A percentile compares a stretch with the other conserved stretches of the same genome.
Evolutionary conservation across 2,329 filamentous ascomycete species (phyloP).

Genomic region (Aspergillus luchuensis): DNA sequence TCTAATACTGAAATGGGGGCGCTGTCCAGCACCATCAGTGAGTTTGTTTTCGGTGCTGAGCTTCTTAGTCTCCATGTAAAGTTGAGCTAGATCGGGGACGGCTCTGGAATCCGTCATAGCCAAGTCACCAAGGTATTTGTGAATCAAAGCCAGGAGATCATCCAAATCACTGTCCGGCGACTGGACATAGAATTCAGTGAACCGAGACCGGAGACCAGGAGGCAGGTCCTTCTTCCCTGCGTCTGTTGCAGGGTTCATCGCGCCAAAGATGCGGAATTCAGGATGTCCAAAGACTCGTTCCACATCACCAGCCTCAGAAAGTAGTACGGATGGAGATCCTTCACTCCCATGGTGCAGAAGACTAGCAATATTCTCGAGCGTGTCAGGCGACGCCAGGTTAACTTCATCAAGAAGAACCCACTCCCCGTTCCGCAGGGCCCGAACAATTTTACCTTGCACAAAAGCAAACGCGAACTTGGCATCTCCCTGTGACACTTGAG

Average conservation of each 20-base stretch:
- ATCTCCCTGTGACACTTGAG: slow-evolving; percentile 70
- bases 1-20: slow-evolving; percentile 93
- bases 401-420: slow-evolving; percentile 98
- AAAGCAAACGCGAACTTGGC: slow-evolving; percentile 91
- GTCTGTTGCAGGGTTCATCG: slow-evolving; percentile 99
- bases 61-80: slow-evolving; percentile 86
- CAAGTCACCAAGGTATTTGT: slow-evolving; percentile 77
- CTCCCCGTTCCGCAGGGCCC: slow-evolving; percentile 91
- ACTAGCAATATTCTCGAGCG: slow-evolving; percentile 89
- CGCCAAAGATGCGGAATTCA: slow-evolving; percentile 93
- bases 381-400: slow-evolving; percentile 92
- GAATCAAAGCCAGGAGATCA: slow-evolving; percentile 84
- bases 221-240: slow-evolving; percentile 94
- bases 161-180: slow-evolving; percentile 85
- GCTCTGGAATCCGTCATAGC: slow-evolving; percentile 72
- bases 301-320: slow-evolving; percentile 92
- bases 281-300: slow-evolving; percentile 87
- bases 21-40: slow-evolving; percentile 92
- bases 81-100: slow-evolving; percentile 75
- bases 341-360: slow-evolving; percentile 73
- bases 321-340: slow-evolving; percentile 75
- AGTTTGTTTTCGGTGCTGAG: slow-evolving; percentile 79
- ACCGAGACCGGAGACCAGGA: slow-evolving; percentile 82
- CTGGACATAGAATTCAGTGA: slow-evolving; percentile 93
- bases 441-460: slow-evolving; percentile 92